Evolutionary conservation across 805 yeast genomes (phyloP).

Genomic region (Scheffersomyces lignosus): DNA sequence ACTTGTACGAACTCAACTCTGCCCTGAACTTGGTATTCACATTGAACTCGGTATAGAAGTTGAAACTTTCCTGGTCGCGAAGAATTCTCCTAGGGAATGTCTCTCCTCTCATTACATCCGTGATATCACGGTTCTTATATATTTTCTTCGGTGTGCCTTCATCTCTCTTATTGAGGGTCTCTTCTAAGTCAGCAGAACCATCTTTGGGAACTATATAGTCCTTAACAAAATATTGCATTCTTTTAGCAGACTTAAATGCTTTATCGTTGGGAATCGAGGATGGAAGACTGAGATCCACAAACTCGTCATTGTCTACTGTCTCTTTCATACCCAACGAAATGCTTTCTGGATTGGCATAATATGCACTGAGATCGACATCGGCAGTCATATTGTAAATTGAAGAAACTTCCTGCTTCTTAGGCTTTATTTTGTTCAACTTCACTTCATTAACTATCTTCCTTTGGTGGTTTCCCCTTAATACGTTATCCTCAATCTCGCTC

Average conservation of each 20-base stretch:
- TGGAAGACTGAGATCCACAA: neutral
- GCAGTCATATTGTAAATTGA: slow-evolving; percentile 8
- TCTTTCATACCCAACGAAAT: too few relatives aligned
- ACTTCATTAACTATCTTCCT: slow-evolving; percentile 51
- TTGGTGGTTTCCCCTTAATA: slow-evolving; percentile 40
- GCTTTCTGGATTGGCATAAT: too few relatives aligned
- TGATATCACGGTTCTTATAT: slow-evolving; percentile 11
- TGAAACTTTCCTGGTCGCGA: neutral
- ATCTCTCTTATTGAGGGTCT: neutral
- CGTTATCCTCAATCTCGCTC: slow-evolving; percentile 43
- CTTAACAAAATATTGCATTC: slow-evolving; percentile 9
- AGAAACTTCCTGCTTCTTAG: slow-evolving; percentile 3
- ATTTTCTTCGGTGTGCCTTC: neutral
- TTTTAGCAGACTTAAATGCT: neutral
- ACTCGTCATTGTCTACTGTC: too few relatives aligned
- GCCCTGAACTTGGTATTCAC: slow-evolving; percentile 23
- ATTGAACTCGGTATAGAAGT: slow-evolving; percentile 21
- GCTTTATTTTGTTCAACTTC: slow-evolving; percentile 12
- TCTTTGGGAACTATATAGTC: slow-evolving; percentile 3
- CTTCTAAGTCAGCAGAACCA: neutral
- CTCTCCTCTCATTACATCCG: slow-evolving; percentile 12
- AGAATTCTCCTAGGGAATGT: slow-evolving; percentile 15
- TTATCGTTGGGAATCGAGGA: neutral
- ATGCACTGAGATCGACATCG: slow-evolving; percentile 16
- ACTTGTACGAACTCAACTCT: slow-evolving; percentile 27